Conservation (phyloP, 768 basidiomycete species). For the Naganishia randhawae region DNA sequence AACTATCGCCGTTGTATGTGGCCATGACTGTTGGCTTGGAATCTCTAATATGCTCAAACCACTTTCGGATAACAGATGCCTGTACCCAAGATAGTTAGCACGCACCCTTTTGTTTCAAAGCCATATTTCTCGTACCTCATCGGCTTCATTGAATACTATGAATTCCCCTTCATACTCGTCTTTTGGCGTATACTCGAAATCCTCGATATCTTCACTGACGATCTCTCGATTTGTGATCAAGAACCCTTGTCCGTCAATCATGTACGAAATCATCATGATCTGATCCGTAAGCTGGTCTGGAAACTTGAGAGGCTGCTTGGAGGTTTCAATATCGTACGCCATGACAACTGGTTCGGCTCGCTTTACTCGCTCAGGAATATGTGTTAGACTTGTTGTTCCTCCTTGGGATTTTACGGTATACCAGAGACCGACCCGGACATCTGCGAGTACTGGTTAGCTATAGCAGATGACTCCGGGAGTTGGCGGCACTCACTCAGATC, state of each 20-base stretch:
- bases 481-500: conserved; percentile 63
- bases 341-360: conserved; percentile 98
- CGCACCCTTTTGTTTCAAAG: background rate
- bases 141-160: conserved; percentile 84
- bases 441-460: conserved; percentile 46
- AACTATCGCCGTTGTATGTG: conserved; percentile 98
- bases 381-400: conserved; percentile 70
- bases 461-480: background rate
- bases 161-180: conserved; percentile 97
- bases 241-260: conserved; percentile 91
- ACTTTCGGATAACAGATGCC: conserved; percentile 75
- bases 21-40: conserved; percentile 95
- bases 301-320: conserved; percentile 99
- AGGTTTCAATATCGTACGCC: conserved; percentile 98
- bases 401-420: conserved; percentile 79
- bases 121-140: conserved; percentile 64
- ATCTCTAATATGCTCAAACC: conserved; percentile 90
- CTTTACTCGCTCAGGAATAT: conserved; percentile 78
- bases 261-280: conserved; percentile 99
- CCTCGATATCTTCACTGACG: conserved; percentile 92
- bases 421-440: conserved; percentile 97
- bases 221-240: conserved; percentile 97
- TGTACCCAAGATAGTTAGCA: conserved; percentile 46
- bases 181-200: conserved; percentile 98
- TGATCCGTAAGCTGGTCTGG: conserved; percentile 93